Evolutionary conservation across 73 alveolate species (phyloP).

Genomic region (Effrenium voratum): DNA sequence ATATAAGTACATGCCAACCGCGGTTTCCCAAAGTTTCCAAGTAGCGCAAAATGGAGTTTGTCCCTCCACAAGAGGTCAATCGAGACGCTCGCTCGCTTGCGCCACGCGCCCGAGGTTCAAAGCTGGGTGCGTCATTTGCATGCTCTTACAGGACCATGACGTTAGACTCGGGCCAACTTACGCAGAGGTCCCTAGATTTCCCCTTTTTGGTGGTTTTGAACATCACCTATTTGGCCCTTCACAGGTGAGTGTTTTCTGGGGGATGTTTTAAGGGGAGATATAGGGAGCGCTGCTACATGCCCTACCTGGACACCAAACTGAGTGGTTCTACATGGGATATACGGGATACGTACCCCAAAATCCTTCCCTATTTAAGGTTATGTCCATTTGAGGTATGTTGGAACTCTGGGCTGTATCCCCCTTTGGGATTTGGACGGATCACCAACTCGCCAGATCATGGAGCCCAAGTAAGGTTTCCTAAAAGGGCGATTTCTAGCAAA

Average conservation of each 20-base stretch:
- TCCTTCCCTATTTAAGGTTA: no score
- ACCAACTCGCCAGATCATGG: no score
- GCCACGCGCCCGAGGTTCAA: neutral
- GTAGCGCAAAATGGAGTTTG: neutral
- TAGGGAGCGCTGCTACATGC: neutral
- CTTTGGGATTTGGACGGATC: no score
- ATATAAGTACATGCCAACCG: neutral
- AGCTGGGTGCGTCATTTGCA: slow-evolving; percentile 95
- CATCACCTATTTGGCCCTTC: neutral
- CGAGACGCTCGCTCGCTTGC: neutral
- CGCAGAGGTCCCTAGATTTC: neutral
- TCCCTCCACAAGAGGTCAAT: neutral
- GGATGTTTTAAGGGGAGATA: neutral
- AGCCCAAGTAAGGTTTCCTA: no score
- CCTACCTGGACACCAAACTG: neutral
- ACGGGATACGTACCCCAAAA: no score
- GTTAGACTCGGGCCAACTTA: neutral
- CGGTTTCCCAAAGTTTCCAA: neutral
- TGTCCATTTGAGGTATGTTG: no score
- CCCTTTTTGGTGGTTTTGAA: neutral
- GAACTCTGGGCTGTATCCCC: no score
- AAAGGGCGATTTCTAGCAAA: no score
- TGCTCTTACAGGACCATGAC: slow-evolving; percentile 93
- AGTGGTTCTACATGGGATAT: neutral
- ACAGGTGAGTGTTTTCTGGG: neutral